Evolutionary conservation across 306 rosid genomes (phyloP), one percentile per base, ranked within the genome.

Genomic region (Dalbergia cochinchinensis): DNA sequence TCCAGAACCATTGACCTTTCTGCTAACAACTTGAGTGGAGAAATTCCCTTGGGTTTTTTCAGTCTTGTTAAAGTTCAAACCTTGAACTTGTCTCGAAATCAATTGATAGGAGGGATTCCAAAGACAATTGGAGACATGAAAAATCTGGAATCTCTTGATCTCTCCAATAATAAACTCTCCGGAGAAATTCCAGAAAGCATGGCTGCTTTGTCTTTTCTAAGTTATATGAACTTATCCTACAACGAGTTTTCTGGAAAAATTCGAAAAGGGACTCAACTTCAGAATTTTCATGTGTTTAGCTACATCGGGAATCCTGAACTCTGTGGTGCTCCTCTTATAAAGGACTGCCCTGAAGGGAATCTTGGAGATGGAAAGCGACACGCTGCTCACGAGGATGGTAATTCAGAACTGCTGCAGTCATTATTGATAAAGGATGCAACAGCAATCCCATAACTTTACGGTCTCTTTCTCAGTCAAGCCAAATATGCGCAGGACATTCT

Each of bases 71-170:
- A 44, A 20, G 7, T 74, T 6, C 11, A n/a, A 34, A 41, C 33
- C 0, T 44, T 74, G 69, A 74, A 60, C 39, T 41, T 74, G 35
- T 48, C 80, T 6, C 0, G 10, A 0, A 74, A 74, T 74, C 53
- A 22, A 22, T 60, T 42, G 3, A 74, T 6, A 0, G 78, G 78
- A 26, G 41, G 6, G 22, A 13, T 73, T 39, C 26, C 42, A 2
- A 12, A 13, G 1, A 7, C 4, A 6, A 6, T 73, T 18, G 61
- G 74, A 19, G 45, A 31, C 48, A 33, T 54, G 53, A 37, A 54
- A 9, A 7, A n/a, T 15, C 7, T 74, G 0, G 60, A 74, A 44
- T 74, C 79, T 44, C 69, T 74, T 42, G 78, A 74, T 59, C 45
- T 74, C 18, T 59, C 78, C 4, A 20, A 60, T 22, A 61, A 74